phyloP scores from a whole-genome alignment of 208 protist genomes.

The Trypanosoma congolense region DNA sequence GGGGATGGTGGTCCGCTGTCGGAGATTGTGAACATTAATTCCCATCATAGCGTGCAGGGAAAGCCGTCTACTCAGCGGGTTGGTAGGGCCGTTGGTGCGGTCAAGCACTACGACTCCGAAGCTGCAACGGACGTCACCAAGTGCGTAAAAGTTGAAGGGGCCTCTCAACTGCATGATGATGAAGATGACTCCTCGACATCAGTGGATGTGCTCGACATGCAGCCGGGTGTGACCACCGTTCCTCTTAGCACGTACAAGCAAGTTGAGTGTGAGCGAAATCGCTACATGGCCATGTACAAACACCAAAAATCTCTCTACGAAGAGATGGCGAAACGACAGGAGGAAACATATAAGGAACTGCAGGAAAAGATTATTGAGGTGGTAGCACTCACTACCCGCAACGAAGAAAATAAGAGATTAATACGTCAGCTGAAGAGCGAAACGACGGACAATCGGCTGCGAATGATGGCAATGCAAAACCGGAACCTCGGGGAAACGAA shows the following conservation, averaged over 20 bases:
- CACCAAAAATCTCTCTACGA: constrained; percentile 83
- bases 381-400: constrained; percentile 77
- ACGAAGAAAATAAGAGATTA: constrained; percentile 86
- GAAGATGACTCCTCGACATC: background rate
- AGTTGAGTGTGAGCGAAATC: constrained; percentile 69
- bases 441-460: constrained; percentile 70
- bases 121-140: too few species aligned
- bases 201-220: background rate
- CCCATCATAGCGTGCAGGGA: constrained; percentile 23
- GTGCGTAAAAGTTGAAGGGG: background rate
- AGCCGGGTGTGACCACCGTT: constrained; percentile 23
- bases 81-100: background rate
- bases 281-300: constrained; percentile 85
- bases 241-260: constrained; percentile 47
- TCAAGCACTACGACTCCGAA: background rate
- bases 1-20: constrained; percentile 25
- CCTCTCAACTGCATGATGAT: background rate
- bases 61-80: constrained; percentile 52
- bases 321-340: constrained; percentile 73
- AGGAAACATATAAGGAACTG: constrained; percentile 58
- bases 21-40: constrained; percentile 36
- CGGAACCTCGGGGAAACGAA: constrained; percentile 53
- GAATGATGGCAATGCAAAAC: constrained; percentile 84
- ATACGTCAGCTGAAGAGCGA: constrained; percentile 88
- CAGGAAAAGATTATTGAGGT: constrained; percentile 88